Conservation (phyloP, 768 basidiomycete genomes). For the Mycena amicta region DNA sequence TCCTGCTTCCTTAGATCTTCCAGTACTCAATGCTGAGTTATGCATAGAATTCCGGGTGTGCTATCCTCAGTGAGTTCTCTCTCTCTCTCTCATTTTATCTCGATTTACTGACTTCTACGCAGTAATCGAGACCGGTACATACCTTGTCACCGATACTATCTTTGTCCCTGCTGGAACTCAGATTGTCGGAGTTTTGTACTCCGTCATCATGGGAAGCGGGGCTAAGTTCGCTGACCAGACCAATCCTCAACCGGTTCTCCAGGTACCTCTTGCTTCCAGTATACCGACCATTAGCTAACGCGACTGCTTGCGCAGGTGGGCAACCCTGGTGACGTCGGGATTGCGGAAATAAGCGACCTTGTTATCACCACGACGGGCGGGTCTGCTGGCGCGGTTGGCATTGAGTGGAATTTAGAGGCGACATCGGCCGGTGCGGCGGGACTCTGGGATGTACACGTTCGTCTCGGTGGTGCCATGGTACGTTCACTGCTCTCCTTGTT, state of each 20-base stretch:
- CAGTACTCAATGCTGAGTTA: not conserved
- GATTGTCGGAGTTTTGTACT: not conserved
- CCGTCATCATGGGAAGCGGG: not conserved
- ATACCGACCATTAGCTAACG: too few relatives aligned
- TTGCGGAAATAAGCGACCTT: not conserved
- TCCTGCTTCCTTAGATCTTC: not conserved
- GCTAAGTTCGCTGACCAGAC: not conserved
- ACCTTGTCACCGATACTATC: not conserved
- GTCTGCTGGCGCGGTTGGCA: slow-evolving; percentile 3
- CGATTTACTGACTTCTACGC: too few relatives aligned
- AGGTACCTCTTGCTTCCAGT: not conserved
- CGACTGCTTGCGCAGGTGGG: slow-evolving; percentile 1
- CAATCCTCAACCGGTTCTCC: not conserved
- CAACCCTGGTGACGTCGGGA: not conserved
- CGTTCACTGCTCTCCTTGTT: too few relatives aligned
- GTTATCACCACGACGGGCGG: slow-evolving; percentile 1
- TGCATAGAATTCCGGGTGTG: not conserved
- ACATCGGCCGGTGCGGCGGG: not conserved
- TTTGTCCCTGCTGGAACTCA: not conserved
- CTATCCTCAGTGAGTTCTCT: not conserved
- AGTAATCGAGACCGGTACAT: not conserved
- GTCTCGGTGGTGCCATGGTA: not conserved
- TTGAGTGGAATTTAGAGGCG: not conserved
- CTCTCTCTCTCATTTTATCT: too few relatives aligned
- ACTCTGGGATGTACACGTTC: not conserved